Base-by-base conservation (phyloP, 306 rosid species). In the Carpinus fangiana region DNA sequence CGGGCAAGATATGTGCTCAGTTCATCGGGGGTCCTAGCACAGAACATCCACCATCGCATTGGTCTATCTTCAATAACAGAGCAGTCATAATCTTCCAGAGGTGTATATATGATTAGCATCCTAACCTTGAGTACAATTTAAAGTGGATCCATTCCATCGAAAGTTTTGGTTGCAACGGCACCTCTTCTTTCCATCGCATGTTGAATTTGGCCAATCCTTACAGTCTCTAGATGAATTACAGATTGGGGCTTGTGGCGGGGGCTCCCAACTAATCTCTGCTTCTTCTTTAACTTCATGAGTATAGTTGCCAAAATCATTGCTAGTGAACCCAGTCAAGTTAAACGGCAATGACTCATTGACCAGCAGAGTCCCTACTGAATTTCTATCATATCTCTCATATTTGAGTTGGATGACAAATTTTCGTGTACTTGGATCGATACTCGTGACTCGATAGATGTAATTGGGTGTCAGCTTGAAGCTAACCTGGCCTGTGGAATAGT, bases 121-220 rank as follows among this genome's bases (percentile, higher is more conserved):
- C 48, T 20, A 41, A 81, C 65, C 86, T 78, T 8, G 2, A 0
- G 9, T 50, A 20, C 92, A 88, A 4, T 1, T 55, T 26, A 79
- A 61, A 57, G 2, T 67, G 23, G 10, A 4, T 66, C n/a, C 11
- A 66, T 75, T 50, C 90, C 92, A 87, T 0, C 0, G 1, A 14
- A 79, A 81, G 17, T 79, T 66, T 55, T 62, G 3, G 9, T 73
- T n/a, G 36, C 90, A 90, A 43, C n/a, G 70, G 75, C 89, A 88
- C 51, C 82, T 88, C 7, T 34, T n/a, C n/a, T 1, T 4, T 45
- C 81, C 87, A 55, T 1, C 75, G 85, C 92, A 88, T 2, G 53
- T 68, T 11, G 92, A 90, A 50, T 88, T 36, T 2, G 70, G 66
- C 87, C 85, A 90, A 50, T 20, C 17, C 0, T 8, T 17, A 82